A percentile compares a stretch with the other conserved stretches of the same genome.
phyloP scores from a whole-genome alignment of 164 flowering plant species.

The Cinnamomum micranthum region DNA sequence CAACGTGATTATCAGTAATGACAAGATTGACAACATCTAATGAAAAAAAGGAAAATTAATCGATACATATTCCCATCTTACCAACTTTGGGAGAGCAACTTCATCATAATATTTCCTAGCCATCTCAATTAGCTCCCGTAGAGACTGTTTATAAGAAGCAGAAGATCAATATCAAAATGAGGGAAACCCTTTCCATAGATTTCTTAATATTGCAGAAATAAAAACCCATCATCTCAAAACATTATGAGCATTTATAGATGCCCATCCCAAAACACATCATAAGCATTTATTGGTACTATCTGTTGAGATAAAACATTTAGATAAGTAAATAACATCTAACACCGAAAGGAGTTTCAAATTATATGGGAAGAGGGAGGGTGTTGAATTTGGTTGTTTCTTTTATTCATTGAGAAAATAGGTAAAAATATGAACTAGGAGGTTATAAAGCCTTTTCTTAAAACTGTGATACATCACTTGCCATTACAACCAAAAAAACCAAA shows the following conservation, averaged over 20 bases:
- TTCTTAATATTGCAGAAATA: not conserved
- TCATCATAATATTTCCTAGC: slow-evolving; percentile 89
- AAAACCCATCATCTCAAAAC: not conserved
- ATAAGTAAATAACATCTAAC: too few relatives aligned
- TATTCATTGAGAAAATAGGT: slow-evolving; percentile 1
- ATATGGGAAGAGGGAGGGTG: too few relatives aligned
- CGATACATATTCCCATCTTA: slow-evolving; percentile 23
- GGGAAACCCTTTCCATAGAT: not conserved
- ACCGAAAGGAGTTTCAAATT: too few relatives aligned
- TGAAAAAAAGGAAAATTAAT: not conserved
- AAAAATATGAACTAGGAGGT: not conserved
- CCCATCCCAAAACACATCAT: not conserved
- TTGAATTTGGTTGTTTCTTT: not conserved
- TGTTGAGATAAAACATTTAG: too few relatives aligned
- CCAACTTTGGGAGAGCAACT: slow-evolving; percentile 95
- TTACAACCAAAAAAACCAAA: not conserved
- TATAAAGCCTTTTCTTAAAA: not conserved
- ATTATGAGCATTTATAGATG: too few relatives aligned
- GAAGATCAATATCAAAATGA: slow-evolving; percentile 19
- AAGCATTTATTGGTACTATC: too few relatives aligned
- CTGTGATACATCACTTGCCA: not conserved
- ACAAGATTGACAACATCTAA: not conserved
- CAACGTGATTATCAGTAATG: slow-evolving; percentile 4
- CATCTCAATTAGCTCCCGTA: slow-evolving; percentile 68
- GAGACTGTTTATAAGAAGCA: slow-evolving; percentile 52